Percentiles rank a stretch among this genome's conserved stretches.
phyloP scores from a whole-genome alignment of 2,329 filamentous ascomycete genomes.

The Sporothrix humicola region DNA sequence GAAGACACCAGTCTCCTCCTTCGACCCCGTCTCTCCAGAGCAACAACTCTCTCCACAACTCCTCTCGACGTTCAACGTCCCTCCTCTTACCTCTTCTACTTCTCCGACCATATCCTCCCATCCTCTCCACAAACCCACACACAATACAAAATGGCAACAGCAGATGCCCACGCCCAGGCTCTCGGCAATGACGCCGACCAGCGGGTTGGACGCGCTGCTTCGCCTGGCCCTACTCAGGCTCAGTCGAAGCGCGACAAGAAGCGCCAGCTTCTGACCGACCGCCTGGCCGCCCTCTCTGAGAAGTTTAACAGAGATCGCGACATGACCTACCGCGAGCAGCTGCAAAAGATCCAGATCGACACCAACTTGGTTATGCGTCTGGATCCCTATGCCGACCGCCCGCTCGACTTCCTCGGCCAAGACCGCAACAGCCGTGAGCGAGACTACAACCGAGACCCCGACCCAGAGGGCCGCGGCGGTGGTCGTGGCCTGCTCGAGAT shows the following conservation, averaged over 20 bases:
- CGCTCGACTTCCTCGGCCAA: slow-evolving; percentile 46
- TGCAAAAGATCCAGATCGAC: slow-evolving; percentile 90
- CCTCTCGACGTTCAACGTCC: not conserved
- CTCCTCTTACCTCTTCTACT: not conserved
- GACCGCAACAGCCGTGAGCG: slow-evolving; percentile 43
- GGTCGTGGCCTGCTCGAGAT: slow-evolving; percentile 68
- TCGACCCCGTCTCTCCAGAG: not conserved
- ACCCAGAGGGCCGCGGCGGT: slow-evolving; percentile 44
- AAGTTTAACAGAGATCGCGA: slow-evolving; percentile 83
- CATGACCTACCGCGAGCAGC: slow-evolving; percentile 82
- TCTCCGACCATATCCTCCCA: not conserved
- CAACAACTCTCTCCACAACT: not conserved
- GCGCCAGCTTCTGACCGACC: slow-evolving; percentile 80
- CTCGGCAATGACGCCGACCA: slow-evolving; percentile 32
- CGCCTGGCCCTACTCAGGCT: slow-evolving; percentile 53
- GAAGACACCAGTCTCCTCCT: slow-evolving; percentile 22
- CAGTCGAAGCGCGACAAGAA: slow-evolving; percentile 89
- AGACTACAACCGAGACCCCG: slow-evolving; percentile 47
- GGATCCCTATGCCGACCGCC: slow-evolving; percentile 71
- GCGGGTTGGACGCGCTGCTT: slow-evolving; percentile 41
- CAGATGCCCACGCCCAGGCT: slow-evolving; percentile 30
- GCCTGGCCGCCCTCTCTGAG: slow-evolving; percentile 74
- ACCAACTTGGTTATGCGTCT: slow-evolving; percentile 85
- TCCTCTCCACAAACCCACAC: not conserved
- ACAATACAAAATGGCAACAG: slow-evolving; percentile 31